These are phyloP conservation scores for Daedaleopsis sinensis DNA, from an alignment of 768 basidiomycete genomes.

Conservation along the genomic window DNA sequence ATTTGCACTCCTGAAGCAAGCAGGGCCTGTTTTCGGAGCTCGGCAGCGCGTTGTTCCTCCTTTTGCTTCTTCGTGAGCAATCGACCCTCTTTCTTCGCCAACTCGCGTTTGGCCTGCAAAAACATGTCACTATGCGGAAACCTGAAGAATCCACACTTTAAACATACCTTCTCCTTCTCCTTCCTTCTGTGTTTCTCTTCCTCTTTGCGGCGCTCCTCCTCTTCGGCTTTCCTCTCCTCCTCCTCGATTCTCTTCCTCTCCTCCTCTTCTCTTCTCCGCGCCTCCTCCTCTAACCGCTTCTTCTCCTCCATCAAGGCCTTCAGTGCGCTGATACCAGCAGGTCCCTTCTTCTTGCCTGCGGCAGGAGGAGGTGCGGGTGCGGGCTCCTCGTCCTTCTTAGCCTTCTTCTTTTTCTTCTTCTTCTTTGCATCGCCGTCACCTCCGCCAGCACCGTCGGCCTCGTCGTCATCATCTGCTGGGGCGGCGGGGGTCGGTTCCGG, in stretches of 20 bases:
- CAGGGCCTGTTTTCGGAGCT: constrained; percentile 88
- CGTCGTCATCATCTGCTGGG: constrained; percentile 62
- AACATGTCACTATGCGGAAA: not conserved
- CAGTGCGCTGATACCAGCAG: constrained; percentile 73
- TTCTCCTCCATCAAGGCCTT: constrained; percentile 93
- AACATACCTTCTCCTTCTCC: constrained; percentile 81
- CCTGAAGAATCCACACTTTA: too few relatives aligned
- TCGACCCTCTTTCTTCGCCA: constrained; percentile 92
- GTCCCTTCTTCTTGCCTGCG: constrained; percentile 69
- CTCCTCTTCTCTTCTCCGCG: constrained; percentile 69
- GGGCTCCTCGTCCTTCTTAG: constrained; percentile 68
- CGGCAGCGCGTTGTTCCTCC: constrained; percentile 88
- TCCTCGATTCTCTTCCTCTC: constrained; percentile 83
- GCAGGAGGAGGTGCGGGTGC: constrained; percentile 47
- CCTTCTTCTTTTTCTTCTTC: constrained; percentile 84
- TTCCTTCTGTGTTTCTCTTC: constrained; percentile 84
- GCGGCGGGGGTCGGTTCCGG: constrained; percentile 34
- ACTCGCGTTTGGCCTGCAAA: constrained; percentile 79
- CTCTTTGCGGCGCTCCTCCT: constrained; percentile 76
- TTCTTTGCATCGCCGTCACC: constrained; percentile 56
- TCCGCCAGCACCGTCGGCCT: constrained; percentile 63
- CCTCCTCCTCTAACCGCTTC: constrained; percentile 87
- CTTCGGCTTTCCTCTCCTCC: constrained; percentile 78
- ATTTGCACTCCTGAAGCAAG: constrained; percentile 88
- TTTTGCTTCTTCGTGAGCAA: constrained; percentile 98